A percentile compares a stretch with the other conserved stretches of the same genome.
Conservation (phyloP, 768 basidiomycete genomes). For the Hygrocybe coccinea region DNA sequence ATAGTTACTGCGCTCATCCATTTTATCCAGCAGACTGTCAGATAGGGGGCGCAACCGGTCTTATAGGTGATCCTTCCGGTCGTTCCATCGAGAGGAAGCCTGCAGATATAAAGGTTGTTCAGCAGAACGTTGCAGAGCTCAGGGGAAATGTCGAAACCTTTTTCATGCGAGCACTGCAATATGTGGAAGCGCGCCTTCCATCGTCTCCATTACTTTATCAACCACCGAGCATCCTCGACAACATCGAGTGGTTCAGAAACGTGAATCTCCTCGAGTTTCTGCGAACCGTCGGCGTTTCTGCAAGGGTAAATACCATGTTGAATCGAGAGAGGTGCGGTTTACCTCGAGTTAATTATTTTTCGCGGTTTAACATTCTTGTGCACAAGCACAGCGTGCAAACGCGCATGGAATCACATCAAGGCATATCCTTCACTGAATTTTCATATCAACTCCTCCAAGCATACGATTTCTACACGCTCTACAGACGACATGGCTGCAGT, state of each 20-base stretch:
- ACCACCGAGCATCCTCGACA: constrained; percentile 37
- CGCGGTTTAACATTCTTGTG: background rate
- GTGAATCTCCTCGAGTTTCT: constrained; percentile 81
- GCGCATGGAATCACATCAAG: constrained; percentile 71
- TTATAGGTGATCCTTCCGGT: constrained; percentile 96
- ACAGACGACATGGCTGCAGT: constrained; percentile 60
- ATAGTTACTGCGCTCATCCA: background rate
- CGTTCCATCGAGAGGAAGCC: constrained; percentile 74
- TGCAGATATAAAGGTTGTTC: constrained; percentile 54
- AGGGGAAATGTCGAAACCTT: constrained; percentile 64
- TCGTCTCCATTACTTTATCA: constrained; percentile 14
- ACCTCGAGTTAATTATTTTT: background rate
- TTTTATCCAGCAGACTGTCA: constrained; percentile 26
- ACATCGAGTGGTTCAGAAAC: constrained; percentile 71
- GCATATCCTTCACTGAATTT: constrained; percentile 98
- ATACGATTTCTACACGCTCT: constrained; percentile 84
- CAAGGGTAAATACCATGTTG: constrained; percentile 86
- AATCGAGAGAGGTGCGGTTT: constrained; percentile 71
- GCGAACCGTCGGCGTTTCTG: constrained; percentile 70
- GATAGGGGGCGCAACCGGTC: constrained; percentile 95
- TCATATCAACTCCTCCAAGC: constrained; percentile 96
- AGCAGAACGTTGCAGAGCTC: constrained; percentile 61
- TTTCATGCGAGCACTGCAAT: constrained; percentile 59
- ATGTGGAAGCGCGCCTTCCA: constrained; percentile 43
- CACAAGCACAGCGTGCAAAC: constrained; percentile 61